A percentile compares a stretch with the other conserved stretches of the same genome.
phyloP scores from a whole-genome alignment of 2,329 filamentous ascomycete species.

The Cytospora piceicola region DNA sequence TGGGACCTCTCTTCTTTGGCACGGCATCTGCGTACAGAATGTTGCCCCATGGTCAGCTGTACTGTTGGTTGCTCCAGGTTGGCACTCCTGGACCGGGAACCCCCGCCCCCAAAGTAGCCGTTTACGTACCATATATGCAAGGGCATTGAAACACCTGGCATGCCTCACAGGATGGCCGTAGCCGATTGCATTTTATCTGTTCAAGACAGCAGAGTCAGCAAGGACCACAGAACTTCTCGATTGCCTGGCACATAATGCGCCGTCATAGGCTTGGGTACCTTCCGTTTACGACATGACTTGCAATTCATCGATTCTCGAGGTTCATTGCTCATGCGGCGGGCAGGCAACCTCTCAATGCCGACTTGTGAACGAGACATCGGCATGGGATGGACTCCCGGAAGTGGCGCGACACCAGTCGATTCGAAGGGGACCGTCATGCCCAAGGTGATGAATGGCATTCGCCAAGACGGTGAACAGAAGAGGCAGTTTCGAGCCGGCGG shows the following conservation, averaged over 20 bases:
- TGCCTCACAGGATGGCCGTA: conserved; percentile 83
- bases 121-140: conserved; percentile 78
- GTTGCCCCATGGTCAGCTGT: conserved; percentile 19
- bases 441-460: conserved; percentile 28
- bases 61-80: not conserved
- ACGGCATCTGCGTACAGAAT: conserved; percentile 67
- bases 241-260: not conserved
- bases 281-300: conserved; percentile 90
- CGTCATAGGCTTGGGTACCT: conserved; percentile 58
- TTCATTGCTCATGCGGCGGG: conserved; percentile 72
- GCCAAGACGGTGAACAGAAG: conserved; percentile 13
- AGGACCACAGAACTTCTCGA: not conserved
- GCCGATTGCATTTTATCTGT: conserved; percentile 89
- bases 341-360: conserved; percentile 77
- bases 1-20: conserved; percentile 87
- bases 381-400: conserved; percentile 51
- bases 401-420: conserved; percentile 46
- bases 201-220: conserved; percentile 26
- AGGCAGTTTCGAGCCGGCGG: conserved; percentile 12
- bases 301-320: conserved; percentile 93
- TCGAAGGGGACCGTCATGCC: conserved; percentile 48
- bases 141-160: conserved; percentile 88
- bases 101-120: not conserved
- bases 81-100: not conserved
- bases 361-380: conserved; percentile 76